These are phyloP conservation scores for Aspergillus sp. DNA, from an alignment of 2,329 filamentous ascomycete genomes.

Conservation along the genomic window DNA sequence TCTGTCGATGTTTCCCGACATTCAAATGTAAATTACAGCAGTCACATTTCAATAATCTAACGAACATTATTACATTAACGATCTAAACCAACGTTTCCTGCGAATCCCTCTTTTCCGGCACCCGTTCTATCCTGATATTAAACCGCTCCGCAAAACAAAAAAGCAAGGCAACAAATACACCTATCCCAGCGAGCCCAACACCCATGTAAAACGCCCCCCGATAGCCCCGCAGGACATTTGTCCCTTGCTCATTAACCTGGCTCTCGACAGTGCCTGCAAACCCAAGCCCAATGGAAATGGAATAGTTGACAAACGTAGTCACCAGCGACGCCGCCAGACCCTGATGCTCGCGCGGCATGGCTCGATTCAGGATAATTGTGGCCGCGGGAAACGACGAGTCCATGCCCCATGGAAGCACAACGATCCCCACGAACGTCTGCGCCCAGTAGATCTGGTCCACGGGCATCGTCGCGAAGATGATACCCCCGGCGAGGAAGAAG, in stretches of 20 bases:
- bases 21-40: conserved; percentile 12
- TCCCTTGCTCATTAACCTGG: conserved; percentile 13
- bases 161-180: not conserved
- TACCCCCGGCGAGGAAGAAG: not conserved
- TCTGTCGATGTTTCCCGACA: conserved; percentile 24
- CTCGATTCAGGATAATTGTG: conserved; percentile 14
- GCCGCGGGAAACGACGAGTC: conserved; percentile 17
- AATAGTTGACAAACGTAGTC: conserved; percentile 16
- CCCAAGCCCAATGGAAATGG: conserved; percentile 17
- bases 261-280: conserved; percentile 17
- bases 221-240: conserved; percentile 12
- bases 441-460: not conserved
- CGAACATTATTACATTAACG: not conserved
- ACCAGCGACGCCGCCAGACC: not conserved
- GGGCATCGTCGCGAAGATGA: not conserved
- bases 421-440: not conserved
- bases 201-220: conserved; percentile 10
- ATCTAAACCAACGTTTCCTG: not conserved
- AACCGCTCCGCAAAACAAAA: not conserved
- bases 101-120: not conserved
- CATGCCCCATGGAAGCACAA: conserved; percentile 16
- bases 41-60: not conserved
- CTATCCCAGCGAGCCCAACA: conserved; percentile 8
- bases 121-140: not conserved
- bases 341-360: conserved; percentile 3